Conservation (phyloP, 2,329 filamentous ascomycete species). For the Magnaporthales sp. region DNA sequence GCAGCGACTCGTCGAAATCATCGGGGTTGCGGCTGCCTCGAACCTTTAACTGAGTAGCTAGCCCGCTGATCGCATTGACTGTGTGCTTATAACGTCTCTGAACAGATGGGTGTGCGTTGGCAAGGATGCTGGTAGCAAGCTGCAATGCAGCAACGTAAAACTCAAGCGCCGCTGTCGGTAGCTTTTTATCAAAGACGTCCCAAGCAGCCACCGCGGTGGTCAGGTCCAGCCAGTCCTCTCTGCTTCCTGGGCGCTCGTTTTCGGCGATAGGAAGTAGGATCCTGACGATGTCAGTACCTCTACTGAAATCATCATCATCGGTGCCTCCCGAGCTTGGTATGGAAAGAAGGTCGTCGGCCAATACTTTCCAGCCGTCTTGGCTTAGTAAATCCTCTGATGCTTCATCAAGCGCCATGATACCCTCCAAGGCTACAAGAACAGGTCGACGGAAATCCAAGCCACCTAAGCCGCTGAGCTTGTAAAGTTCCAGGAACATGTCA, state of each 20-base stretch:
- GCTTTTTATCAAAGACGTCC: conserved; percentile 15
- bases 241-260: conserved; percentile 29
- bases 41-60: conserved; percentile 32
- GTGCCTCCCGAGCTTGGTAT: conserved; percentile 21
- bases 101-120: conserved; percentile 34
- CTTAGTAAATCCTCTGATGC: conserved; percentile 38
- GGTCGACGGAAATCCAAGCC: conserved; percentile 47
- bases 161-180: conserved; percentile 30
- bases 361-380: conserved; percentile 43
- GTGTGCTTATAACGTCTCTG: conserved; percentile 42
- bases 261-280: conserved; percentile 45
- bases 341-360: conserved; percentile 39
- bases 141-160: conserved; percentile 46
- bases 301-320: conserved; percentile 26
- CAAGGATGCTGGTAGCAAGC: conserved; percentile 44
- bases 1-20: conserved; percentile 31
- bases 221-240: conserved; percentile 48
- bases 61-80: conserved; percentile 38
- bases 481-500: conserved; percentile 57
- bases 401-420: conserved; percentile 38
- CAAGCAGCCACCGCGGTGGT: conserved; percentile 43
- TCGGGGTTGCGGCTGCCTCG: conserved; percentile 16
- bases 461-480: conserved; percentile 23
- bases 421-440: conserved; percentile 51
- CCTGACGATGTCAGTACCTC: conserved; percentile 47